Percentiles rank a stretch among this genome's conserved stretches.
Conservation (phyloP, 352 stramenopile genomes). For the Globisporangium paddicum region DNA sequence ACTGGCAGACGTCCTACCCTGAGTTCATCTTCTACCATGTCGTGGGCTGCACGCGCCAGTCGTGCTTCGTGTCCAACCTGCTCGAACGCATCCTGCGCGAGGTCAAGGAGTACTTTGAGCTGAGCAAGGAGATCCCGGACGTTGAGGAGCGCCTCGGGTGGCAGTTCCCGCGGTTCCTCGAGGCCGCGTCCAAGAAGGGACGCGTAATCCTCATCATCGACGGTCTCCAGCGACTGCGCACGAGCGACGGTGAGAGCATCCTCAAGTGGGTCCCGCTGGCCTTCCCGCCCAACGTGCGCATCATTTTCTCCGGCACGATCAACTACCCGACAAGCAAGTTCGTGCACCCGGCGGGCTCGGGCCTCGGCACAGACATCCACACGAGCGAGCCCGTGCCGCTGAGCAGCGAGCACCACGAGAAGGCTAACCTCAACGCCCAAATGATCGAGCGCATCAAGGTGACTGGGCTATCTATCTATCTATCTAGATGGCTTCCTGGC, state of each 20-base stretch:
- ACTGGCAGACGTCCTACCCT: conserved; percentile 73
- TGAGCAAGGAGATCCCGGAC: conserved; percentile 79
- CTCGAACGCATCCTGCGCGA: conserved; percentile 84
- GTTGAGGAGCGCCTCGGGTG: conserved; percentile 86
- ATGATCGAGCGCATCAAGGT: conserved; percentile 80
- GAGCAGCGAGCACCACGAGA: conserved; percentile 55
- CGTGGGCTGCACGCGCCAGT: conserved; percentile 86
- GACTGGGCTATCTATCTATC: no score
- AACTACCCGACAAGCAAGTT: conserved; percentile 46
- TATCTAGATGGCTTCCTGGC: not conserved
- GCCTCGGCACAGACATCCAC: not conserved
- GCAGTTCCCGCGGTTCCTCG: conserved; percentile 89
- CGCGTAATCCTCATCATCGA: conserved; percentile 89
- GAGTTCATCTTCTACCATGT: conserved; percentile 91
- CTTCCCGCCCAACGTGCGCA: conserved; percentile 85
- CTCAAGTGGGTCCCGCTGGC: conserved; percentile 89
- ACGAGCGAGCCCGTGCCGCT: not conserved
- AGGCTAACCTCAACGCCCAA: conserved; percentile 49
- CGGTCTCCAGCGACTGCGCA: conserved; percentile 80
- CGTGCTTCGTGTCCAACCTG: conserved; percentile 80
- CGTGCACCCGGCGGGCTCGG: conserved; percentile 7
- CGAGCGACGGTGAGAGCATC: conserved; percentile 84
- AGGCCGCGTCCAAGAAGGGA: conserved; percentile 87
- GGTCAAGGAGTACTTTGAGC: conserved; percentile 91
- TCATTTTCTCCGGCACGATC: conserved; percentile 77